Base-by-base conservation (phyloP, 441 rosid species). In the Metrosideros polymorpha region DNA sequence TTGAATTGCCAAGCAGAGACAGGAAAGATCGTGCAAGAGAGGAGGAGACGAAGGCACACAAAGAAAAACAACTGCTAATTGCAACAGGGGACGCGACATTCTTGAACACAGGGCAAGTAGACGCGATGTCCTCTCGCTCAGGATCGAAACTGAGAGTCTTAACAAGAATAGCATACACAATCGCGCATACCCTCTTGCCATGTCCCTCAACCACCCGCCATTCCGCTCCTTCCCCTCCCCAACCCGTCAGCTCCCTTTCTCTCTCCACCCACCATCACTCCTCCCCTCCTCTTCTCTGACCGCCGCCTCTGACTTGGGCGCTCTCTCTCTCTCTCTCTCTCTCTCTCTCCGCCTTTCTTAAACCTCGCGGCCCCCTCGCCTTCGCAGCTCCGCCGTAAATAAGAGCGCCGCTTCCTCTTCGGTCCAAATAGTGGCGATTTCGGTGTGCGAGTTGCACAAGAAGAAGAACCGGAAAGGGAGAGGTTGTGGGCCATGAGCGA, bases 331-430 rank as follows among this genome's bases (percentile, higher is more conserved):
- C 85, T 32, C 91, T n/a, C n/a, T 86, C 25, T 86, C 84, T 79
- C 86, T 89, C 45, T 92, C 86, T 82, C 93, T 88, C 86, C 54
- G 98, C n/a, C 99, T 90, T 94, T 97, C 90, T 97, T 96, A 93
- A 95, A 97, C 22, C 96, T 92, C 47, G 98, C 99, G 59, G 99
- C 99, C 77, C 98, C 99, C 91, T 93, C 96, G 66, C 99, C 98
- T 90, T 92, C 90, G 29, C 97, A 94, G 9, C 93, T 94, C 94
- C 98, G 15, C 95, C 98, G 90, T 96, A 94, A 94, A 30, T 3
- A 94, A 96, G 9, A 96, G 96, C 10, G 94, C 98, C 29, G 98
- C 96, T 89, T 93, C 95, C 43, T 92, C 99, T 89, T 96, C 99
- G 90, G 9, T 57, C 95, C 98, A 98, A 96, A 94, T 27, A 47